These are phyloP conservation scores for Persicaria tinctoria DNA, from an alignment of 148 eudicot genomes.

Conservation along the genomic window DNA sequence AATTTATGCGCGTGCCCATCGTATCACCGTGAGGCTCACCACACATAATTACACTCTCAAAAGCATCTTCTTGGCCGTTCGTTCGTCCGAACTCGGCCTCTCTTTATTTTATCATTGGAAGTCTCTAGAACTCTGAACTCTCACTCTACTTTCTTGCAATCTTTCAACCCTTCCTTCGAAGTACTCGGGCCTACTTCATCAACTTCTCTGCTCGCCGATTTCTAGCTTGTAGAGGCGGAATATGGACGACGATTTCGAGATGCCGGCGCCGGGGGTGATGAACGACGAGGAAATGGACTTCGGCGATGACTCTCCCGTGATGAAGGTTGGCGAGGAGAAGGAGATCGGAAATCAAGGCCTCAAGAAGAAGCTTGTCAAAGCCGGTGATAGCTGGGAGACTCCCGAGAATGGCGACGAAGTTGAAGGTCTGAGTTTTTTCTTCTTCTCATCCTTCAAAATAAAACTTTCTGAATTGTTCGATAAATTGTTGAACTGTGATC, in stretches of 20 bases:
- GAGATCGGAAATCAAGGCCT: slow-evolving; percentile 71
- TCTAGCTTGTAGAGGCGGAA: background rate
- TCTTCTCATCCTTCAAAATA: background rate
- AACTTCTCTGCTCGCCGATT: slow-evolving; percentile 10
- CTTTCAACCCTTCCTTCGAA: background rate
- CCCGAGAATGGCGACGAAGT: slow-evolving; percentile 93
- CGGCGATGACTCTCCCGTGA: slow-evolving; percentile 29
- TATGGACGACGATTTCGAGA: slow-evolving; percentile 72
- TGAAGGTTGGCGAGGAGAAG: slow-evolving; percentile 86
- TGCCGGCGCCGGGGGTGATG: slow-evolving; percentile 55
- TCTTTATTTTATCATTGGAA: slow-evolving; percentile 12
- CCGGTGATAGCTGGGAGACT: slow-evolving; percentile 81
- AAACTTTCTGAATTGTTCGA: background rate
- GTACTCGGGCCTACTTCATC: background rate
- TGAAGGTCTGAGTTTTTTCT: slow-evolving; percentile 38
- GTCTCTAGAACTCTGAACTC: slow-evolving; percentile 27
- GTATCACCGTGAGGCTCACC: too few species aligned
- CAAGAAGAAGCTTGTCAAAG: slow-evolving; percentile 89
- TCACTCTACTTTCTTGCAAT: background rate
- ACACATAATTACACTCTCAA: background rate
- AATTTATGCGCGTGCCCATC: too few species aligned
- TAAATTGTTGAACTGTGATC: background rate
- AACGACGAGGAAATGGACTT: slow-evolving; percentile 49
- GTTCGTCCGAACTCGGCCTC: too few species aligned
- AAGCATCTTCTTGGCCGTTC: background rate